Base-by-base conservation (phyloP, 169 alveolate genomes). In the Babesia bigemina region DNA sequence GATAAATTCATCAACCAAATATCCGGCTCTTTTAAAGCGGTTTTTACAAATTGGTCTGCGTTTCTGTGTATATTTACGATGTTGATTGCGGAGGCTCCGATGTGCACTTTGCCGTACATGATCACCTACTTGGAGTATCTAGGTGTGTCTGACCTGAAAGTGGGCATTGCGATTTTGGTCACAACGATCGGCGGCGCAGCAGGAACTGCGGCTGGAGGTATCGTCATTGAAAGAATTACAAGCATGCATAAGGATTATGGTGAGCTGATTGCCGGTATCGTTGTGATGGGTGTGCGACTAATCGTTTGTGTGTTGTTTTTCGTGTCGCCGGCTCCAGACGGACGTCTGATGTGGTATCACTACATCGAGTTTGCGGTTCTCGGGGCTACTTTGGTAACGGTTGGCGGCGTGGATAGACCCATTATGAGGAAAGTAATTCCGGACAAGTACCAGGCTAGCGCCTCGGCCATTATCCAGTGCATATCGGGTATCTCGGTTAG, bases 121-220 rank as follows among this genome's bases (percentile, higher is more conserved):
- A 91, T 95, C n/a, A 86, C 93, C 94, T 92, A 87, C 84, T 76
- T 94, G 60, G 97, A 95, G 81, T 95, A 95, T 75, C 82, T 95
- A 70, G 96, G 95, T 26, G 83, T 95, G 71, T 63, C 93, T 28
- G 94, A 94, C 75, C 69, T 87, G 56, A 85, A 82, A 76, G 95
- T 97, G 16, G 98, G 95, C 29, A 26, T 91, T 39, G 87, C 93
- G 57, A 78, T 87, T 22, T 96, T 96, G 14, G 66, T 86, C 24
- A 83, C 92, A 74, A 86, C 94, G 19, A 70, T 92, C 47, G 98
- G 97, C 29, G 91, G 95, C 12, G 91, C 93, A 56, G 56, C 90
- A 33, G 97, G 98, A 24, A 97, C 97, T 14, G 93, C 92, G 22
- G 36, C 91, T 24, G 98, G 98, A 16, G 98, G 97, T 2, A 70